phyloP scores from a whole-genome alignment of 2,329 filamentous ascomycete genomes.

The Xylariales sp. region DNA sequence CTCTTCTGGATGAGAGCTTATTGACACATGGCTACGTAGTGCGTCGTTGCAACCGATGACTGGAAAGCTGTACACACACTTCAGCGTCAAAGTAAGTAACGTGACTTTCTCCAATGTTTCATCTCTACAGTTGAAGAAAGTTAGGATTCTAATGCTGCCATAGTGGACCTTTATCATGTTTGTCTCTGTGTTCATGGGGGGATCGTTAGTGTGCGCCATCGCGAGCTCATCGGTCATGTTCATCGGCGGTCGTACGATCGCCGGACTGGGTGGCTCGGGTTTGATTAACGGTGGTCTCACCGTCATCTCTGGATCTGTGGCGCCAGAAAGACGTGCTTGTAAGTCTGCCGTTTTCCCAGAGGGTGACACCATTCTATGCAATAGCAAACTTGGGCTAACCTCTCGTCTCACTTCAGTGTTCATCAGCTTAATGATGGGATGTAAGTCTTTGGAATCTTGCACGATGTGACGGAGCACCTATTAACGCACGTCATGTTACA shows the following conservation, averaged over 20 bases:
- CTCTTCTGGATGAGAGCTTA: no score
- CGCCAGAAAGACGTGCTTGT: slow-evolving; percentile 31
- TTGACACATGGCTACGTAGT: neutral
- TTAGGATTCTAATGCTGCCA: neutral
- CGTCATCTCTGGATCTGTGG: slow-evolving; percentile 35
- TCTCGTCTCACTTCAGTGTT: slow-evolving; percentile 3
- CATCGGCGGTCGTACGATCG: slow-evolving; percentile 47
- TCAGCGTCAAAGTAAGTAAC: slow-evolving; percentile 24
- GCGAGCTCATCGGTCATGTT: slow-evolving; percentile 42
- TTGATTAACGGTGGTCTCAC: slow-evolving; percentile 44
- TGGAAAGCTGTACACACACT: slow-evolving; percentile 38
- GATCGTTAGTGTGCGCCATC: slow-evolving; percentile 45
- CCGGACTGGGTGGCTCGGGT: slow-evolving; percentile 45
- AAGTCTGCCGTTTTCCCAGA: neutral
- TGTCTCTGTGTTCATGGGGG: slow-evolving; percentile 48
- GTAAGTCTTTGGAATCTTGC: slow-evolving; percentile 4
- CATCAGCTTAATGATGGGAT: slow-evolving; percentile 10
- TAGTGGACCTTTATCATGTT: slow-evolving; percentile 31
- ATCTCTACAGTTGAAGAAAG: no score
- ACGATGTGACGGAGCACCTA: no score
- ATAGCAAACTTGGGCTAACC: no score
- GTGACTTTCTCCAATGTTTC: no score
- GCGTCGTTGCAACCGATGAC: slow-evolving; percentile 10
- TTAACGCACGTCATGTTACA: no score
- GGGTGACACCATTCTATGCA: neutral